Percentiles rank a stretch among this genome's conserved stretches.
Conservation (phyloP, 805 yeast species). For the Yamadazyma scolyti region DNA sequence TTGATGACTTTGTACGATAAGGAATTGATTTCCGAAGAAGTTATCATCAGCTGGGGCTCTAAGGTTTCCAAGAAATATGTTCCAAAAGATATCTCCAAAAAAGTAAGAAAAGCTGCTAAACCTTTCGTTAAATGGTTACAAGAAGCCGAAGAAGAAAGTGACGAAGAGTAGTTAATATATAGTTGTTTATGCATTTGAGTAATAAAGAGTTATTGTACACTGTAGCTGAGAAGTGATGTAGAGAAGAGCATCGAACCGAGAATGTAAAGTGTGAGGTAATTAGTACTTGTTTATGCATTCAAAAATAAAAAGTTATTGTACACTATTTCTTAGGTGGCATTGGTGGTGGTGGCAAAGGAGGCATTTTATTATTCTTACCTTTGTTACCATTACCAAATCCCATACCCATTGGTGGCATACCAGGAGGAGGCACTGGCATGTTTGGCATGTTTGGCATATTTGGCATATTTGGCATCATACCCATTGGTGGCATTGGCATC, state of each 20-base stretch:
- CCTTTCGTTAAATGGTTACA: slow-evolving; percentile 94
- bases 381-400: too few species aligned
- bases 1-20: slow-evolving; percentile 76
- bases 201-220: background rate
- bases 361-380: slow-evolving; percentile 20
- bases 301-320: too few species aligned
- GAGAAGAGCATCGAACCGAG: too few species aligned
- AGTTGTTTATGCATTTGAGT: background rate
- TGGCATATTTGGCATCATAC: slow-evolving; percentile 13
- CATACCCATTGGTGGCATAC: slow-evolving; percentile 8
- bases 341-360: slow-evolving; percentile 21
- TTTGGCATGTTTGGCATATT: slow-evolving; percentile 16
- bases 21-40: slow-evolving; percentile 83
- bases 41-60: slow-evolving; percentile 78
- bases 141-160: slow-evolving; percentile 84
- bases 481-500: slow-evolving; percentile 21
- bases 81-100: slow-evolving; percentile 86
- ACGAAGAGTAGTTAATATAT: slow-evolving; percentile 45
- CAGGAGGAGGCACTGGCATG: slow-evolving; percentile 12
- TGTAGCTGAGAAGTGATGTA: background rate
- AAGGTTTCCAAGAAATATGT: slow-evolving; percentile 91
- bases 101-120: slow-evolving; percentile 93
- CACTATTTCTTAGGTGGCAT: slow-evolving; percentile 14
- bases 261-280: too few species aligned
- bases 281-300: too few species aligned